A percentile compares a stretch with the other conserved stretches of the same genome.
Evolutionary conservation across 2,329 filamentous ascomycete species (phyloP).

Genomic region (Sporothrix humicola): DNA sequence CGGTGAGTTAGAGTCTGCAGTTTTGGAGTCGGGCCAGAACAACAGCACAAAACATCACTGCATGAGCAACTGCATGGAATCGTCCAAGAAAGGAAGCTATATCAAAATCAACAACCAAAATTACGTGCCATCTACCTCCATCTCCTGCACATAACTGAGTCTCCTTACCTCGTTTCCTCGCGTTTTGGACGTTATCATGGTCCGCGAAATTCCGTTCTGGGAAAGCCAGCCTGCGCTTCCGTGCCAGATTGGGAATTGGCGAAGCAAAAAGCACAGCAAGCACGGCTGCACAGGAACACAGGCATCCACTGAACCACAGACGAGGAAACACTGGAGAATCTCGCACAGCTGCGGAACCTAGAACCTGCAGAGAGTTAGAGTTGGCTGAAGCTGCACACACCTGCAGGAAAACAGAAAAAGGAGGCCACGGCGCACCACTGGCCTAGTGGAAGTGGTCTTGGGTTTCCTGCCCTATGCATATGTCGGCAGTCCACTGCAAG

Average conservation of each 20-base stretch:
- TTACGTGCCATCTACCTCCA: neutral
- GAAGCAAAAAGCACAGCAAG: neutral
- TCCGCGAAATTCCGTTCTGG: conserved; percentile 1
- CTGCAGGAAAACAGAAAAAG: too few relatives aligned
- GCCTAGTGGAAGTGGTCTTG: neutral
- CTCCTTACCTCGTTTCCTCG: neutral
- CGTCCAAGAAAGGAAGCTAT: neutral
- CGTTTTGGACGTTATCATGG: neutral
- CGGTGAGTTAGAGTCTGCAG: too few relatives aligned
- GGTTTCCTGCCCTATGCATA: neutral
- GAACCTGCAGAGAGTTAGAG: neutral
- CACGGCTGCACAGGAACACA: too few relatives aligned
- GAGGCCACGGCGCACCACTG: neutral
- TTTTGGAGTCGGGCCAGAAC: neutral
- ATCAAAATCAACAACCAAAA: neutral
- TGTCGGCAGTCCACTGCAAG: conserved; percentile 18
- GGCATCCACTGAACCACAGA: neutral
- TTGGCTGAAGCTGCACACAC: too few relatives aligned
- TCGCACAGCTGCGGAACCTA: neutral
- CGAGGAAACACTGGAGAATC: too few relatives aligned
- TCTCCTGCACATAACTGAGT: neutral
- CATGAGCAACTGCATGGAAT: neutral
- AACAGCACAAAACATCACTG: neutral
- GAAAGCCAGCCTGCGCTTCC: neutral
- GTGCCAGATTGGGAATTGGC: neutral